Conservation (phyloP, 1,284 basidiomycete species). For the Peniophora sp. region DNA sequence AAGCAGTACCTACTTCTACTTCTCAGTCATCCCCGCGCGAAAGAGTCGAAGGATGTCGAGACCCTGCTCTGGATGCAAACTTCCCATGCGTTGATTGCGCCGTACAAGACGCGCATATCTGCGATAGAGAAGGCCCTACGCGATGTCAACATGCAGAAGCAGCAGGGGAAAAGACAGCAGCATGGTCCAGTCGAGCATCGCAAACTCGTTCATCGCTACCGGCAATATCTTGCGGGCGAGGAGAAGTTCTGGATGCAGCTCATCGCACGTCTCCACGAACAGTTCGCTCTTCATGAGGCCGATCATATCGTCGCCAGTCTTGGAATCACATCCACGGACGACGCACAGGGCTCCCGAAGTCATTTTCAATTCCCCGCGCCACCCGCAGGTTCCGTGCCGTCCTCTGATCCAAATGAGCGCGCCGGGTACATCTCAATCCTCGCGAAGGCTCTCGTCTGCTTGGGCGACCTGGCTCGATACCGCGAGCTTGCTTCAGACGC, state of each 20-base stretch:
- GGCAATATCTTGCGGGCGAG: slow-evolving; percentile 79
- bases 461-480: slow-evolving; percentile 93
- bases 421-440: slow-evolving; percentile 63
- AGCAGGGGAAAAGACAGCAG: slow-evolving; percentile 24
- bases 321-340: slow-evolving; percentile 36
- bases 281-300: slow-evolving; percentile 60
- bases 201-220: slow-evolving; percentile 81
- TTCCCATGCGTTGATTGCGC: slow-evolving; percentile 78
- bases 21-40: slow-evolving; percentile 65
- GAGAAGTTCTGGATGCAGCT: slow-evolving; percentile 84
- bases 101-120: slow-evolving; percentile 73
- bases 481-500: slow-evolving; percentile 82
- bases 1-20: slow-evolving; percentile 70
- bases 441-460: slow-evolving; percentile 84
- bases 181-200: slow-evolving; percentile 71
- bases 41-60: slow-evolving; percentile 76
- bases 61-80: slow-evolving; percentile 89
- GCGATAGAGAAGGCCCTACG: slow-evolving; percentile 57
- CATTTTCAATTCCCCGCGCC: slow-evolving; percentile 53
- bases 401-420: slow-evolving; percentile 43
- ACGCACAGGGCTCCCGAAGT: slow-evolving; percentile 26
- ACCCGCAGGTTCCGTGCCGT: slow-evolving; percentile 26
- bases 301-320: slow-evolving; percentile 47
- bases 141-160: slow-evolving; percentile 35
- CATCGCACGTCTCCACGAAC: slow-evolving; percentile 60